Conservation (phyloP, 1,139 yeast species). For the Zhuliangozyma blackwelliae region DNA sequence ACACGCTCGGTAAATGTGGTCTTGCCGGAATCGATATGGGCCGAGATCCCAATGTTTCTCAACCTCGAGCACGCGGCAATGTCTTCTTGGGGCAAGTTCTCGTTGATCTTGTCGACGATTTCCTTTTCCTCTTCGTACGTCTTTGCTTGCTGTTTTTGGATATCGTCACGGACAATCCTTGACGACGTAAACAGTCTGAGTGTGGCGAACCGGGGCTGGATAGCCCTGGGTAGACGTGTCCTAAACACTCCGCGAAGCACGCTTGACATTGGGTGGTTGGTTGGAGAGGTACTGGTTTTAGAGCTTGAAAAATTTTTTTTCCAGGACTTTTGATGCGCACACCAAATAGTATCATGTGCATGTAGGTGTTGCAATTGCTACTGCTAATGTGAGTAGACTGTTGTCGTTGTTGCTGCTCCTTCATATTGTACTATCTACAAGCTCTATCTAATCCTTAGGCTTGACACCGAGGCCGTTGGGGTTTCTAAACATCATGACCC, state of each 20-base stretch:
- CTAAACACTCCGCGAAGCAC: slow-evolving; percentile 11
- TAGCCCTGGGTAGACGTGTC: slow-evolving; percentile 1
- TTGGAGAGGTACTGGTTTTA: not conserved
- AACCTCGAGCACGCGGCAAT: slow-evolving; percentile 48
- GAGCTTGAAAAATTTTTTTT: no score
- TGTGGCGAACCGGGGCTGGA: not conserved
- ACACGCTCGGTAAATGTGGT: slow-evolving; percentile 95
- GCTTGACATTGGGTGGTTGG: slow-evolving; percentile 8
- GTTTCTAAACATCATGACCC: slow-evolving; percentile 60
- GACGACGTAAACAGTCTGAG: not conserved
- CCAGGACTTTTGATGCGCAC: no score
- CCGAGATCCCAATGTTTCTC: slow-evolving; percentile 96
- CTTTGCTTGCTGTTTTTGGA: slow-evolving; percentile 11
- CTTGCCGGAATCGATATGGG: slow-evolving; percentile 85
- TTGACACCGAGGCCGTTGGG: slow-evolving; percentile 50
- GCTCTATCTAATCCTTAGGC: slow-evolving; percentile 19
- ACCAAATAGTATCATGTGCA: no score
- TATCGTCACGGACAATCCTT: no score
- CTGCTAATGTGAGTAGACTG: no score
- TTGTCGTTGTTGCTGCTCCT: no score
- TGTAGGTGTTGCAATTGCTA: no score
- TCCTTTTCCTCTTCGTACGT: slow-evolving; percentile 72
- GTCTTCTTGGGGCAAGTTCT: slow-evolving; percentile 55
- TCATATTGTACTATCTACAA: no score
- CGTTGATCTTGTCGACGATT: slow-evolving; percentile 56